A percentile compares a stretch with the other conserved stretches of the same genome.
phyloP scores from a whole-genome alignment of 164 flowering plant species.

The Liriodendron chinense region DNA sequence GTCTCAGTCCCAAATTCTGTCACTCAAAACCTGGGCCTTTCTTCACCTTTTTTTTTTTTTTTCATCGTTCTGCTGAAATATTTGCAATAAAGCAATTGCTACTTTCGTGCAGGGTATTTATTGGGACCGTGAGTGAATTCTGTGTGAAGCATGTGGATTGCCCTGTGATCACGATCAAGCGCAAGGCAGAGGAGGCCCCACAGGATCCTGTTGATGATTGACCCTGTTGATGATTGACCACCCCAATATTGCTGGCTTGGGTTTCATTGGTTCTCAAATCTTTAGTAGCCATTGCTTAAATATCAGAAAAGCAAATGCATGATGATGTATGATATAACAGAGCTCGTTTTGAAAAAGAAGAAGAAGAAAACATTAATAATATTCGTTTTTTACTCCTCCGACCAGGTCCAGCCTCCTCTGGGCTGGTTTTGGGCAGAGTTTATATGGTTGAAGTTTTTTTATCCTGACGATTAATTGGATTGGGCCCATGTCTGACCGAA shows the following conservation, averaged over 20 bases:
- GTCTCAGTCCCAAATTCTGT: too few species aligned
- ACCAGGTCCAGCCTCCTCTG: too few species aligned
- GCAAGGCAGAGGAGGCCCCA: constrained; percentile 69
- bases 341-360: neutral
- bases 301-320: neutral
- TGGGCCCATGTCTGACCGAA: too few species aligned
- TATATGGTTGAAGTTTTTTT: too few species aligned
- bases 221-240: constrained; percentile 65
- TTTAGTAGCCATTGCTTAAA: neutral
- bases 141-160: constrained; percentile 92
- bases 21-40: too few species aligned
- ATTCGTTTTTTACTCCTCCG: too few species aligned
- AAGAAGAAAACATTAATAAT: too few species aligned
- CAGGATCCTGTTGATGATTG: constrained; percentile 90
- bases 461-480: too few species aligned
- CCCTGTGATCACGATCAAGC: constrained; percentile 85
- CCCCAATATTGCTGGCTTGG: neutral
- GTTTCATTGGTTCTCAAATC: neutral
- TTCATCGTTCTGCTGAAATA: neutral
- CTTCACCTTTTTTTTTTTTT: too few species aligned
- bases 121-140: constrained; percentile 96
- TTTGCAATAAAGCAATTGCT: neutral
- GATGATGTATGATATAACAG: neutral
- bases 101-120: constrained; percentile 72
- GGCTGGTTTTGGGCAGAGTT: too few species aligned